Percentiles rank a stretch among this genome's conserved stretches.
Conservation (phyloP, 2,329 filamentous ascomycete genomes). For the Akanthomyces dipterigenus region DNA sequence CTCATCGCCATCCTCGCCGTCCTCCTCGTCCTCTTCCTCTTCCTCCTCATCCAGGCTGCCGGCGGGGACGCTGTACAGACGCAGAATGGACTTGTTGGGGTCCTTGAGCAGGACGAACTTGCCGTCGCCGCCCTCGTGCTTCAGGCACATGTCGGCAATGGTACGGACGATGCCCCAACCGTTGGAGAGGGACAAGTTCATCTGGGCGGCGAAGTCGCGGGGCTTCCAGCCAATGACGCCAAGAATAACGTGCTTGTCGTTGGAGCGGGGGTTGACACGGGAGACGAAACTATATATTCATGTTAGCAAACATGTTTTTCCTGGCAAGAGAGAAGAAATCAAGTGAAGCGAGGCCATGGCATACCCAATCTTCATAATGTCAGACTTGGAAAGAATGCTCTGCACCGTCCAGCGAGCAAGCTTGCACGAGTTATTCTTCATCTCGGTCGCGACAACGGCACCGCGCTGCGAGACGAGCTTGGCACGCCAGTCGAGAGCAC, state of each 20-base stretch:
- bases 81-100: constrained; percentile 92
- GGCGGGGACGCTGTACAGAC: constrained; percentile 83
- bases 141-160: constrained; percentile 80
- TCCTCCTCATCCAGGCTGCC: constrained; percentile 87
- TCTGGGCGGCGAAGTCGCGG: constrained; percentile 91
- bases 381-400: constrained; percentile 93
- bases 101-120: constrained; percentile 83
- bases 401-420: constrained; percentile 96
- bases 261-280: constrained; percentile 82
- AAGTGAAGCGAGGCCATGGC: constrained; percentile 21
- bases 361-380: constrained; percentile 95
- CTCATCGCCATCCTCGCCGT: constrained; percentile 38
- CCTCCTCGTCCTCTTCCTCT: constrained; percentile 56
- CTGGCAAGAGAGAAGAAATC: background rate
- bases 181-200: constrained; percentile 95
- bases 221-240: constrained; percentile 98
- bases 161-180: constrained; percentile 99
- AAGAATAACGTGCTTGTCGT: constrained; percentile 90
- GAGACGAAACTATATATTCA: constrained; percentile 71
- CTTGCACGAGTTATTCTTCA: constrained; percentile 99
- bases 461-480: constrained; percentile 93
- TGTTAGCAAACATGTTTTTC: constrained; percentile 21
- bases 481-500: constrained; percentile 91
- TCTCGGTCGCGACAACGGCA: constrained; percentile 96
- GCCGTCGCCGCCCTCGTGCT: constrained; percentile 62